Conservation (phyloP, 495 filamentous ascomycete species). For the Xylaria sp. region DNA sequence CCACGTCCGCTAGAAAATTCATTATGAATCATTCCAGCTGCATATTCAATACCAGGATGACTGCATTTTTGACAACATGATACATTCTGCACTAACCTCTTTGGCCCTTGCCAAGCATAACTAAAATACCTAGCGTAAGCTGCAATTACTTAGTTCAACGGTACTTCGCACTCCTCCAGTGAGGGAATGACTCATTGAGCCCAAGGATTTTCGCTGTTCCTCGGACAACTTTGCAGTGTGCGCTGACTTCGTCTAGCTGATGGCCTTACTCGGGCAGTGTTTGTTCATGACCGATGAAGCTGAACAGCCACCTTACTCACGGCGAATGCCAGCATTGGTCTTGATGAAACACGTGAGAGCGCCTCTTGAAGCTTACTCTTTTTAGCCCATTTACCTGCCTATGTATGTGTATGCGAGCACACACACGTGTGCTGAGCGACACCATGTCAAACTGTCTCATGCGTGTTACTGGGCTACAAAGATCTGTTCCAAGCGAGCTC, state of each 20-base stretch:
- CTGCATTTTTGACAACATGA: neutral
- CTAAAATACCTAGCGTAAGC: neutral
- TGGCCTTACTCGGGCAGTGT: neutral
- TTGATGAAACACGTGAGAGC: neutral
- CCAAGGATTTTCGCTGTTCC: neutral
- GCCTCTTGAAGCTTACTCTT: too few relatives aligned
- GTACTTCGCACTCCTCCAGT: neutral
- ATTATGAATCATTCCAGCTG: constrained; percentile 16
- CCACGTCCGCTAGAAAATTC: neutral
- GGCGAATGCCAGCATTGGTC: neutral
- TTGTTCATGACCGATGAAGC: neutral
- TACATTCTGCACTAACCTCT: neutral
- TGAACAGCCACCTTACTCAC: neutral
- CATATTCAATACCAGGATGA: neutral
- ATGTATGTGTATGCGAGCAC: too few relatives aligned
- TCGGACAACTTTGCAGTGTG: neutral
- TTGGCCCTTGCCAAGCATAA: neutral
- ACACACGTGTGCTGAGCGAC: neutral
- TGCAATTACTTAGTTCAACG: neutral
- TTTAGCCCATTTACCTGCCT: too few relatives aligned
- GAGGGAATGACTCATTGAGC: constrained; percentile 4
- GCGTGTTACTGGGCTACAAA: neutral
- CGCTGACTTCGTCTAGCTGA: neutral
- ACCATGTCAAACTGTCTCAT: neutral
- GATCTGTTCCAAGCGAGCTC: neutral